A percentile compares a stretch with the other conserved stretches of the same genome.
Evolutionary conservation across 768 basidiomycete genomes (phyloP).

Genomic region (Basidioascus undulatus): DNA sequence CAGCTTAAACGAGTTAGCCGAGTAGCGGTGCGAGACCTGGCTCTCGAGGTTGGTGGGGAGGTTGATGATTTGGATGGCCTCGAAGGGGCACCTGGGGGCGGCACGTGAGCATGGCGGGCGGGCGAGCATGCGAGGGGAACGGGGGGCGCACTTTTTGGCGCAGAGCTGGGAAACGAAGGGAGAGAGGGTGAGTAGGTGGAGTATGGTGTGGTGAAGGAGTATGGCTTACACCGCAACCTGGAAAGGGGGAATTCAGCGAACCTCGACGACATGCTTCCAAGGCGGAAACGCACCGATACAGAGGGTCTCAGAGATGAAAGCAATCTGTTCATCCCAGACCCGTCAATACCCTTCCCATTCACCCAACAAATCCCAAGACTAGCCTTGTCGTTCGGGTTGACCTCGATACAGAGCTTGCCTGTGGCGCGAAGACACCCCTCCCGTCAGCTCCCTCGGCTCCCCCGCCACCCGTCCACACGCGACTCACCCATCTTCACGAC

Average conservation of each 20-base stretch:
- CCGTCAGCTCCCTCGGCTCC: background rate
- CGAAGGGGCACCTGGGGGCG: conserved; percentile 68
- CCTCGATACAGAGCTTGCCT: conserved; percentile 98
- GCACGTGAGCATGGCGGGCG: too few species aligned
- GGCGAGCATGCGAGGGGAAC: too few species aligned
- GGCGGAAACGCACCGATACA: too few species aligned
- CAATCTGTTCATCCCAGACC: conserved; percentile 60
- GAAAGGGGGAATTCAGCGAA: too few species aligned
- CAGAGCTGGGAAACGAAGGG: background rate
- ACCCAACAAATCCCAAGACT: background rate
- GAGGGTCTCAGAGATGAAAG: conserved; percentile 93
- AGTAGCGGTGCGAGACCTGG: conserved; percentile 91
- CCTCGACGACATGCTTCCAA: too few species aligned
- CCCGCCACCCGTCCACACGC: background rate
- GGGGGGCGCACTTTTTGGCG: too few species aligned
- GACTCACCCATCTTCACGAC: conserved; percentile 83
- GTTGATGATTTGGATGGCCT: conserved; percentile 97
- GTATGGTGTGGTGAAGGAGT: background rate
- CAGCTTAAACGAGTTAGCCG: conserved; percentile 95
- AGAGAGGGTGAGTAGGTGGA: background rate
- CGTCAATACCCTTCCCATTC: too few species aligned
- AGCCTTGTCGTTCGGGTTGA: conserved; percentile 31
- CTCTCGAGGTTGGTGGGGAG: conserved; percentile 89
- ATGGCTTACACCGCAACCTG: conserved; percentile 19
- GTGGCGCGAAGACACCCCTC: background rate